Evolutionary conservation across 176 grass and related monocot genomes (phyloP).

Genomic region (Cenchrus americanus): DNA sequence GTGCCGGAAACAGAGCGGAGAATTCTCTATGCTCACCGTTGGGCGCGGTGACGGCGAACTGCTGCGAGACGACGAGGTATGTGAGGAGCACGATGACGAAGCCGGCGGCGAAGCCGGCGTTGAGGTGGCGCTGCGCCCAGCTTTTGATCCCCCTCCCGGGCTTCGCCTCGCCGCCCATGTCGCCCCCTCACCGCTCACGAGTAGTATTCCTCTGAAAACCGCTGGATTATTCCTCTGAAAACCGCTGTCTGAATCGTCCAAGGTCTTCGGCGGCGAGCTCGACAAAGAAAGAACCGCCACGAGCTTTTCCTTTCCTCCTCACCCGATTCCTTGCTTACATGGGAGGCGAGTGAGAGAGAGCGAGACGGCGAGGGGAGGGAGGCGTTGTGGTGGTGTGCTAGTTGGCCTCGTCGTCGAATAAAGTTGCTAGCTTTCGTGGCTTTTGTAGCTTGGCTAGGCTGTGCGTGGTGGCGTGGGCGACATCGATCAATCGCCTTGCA

Average conservation of each 20-base stretch:
- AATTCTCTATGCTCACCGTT: conserved; percentile 18
- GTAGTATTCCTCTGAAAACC: background rate
- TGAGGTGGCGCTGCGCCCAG: conserved; percentile 49
- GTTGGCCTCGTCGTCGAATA: conserved; percentile 12
- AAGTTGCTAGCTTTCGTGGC: conserved; percentile 16
- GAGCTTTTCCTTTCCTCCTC: conserved; percentile 3
- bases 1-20: background rate
- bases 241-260: background rate
- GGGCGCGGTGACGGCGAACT: conserved; percentile 32
- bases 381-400: background rate
- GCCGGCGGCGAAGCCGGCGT: conserved; percentile 55
- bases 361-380: background rate
- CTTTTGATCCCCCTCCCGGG: conserved; percentile 14
- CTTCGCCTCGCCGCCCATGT: conserved; percentile 53
- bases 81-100: conserved; percentile 74
- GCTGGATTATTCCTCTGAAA: background rate
- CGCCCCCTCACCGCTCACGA: background rate
- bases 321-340: background rate
- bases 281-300: conserved; percentile 13
- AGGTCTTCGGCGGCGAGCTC: background rate
- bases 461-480: background rate
- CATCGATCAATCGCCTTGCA: background rate
- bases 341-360: background rate
- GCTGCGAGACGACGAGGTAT: conserved; percentile 59
- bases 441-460: background rate